A percentile compares a stretch with the other conserved stretches of the same genome.
Conservation (phyloP, 2,329 filamentous ascomycete species). For the Elsinoe ampelina region DNA sequence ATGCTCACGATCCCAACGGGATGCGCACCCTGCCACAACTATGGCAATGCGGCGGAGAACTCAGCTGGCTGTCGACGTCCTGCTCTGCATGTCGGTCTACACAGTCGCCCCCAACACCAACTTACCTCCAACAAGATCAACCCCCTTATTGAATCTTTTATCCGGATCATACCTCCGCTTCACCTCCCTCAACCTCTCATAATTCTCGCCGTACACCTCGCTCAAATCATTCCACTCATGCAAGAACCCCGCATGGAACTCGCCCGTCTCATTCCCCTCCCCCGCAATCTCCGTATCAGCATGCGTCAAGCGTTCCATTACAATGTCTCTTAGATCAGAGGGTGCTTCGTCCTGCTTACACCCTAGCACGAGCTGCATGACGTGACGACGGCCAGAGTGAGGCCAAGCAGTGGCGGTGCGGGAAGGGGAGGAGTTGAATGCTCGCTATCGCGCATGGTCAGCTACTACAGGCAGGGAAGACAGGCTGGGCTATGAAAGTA, state of each 20-base stretch:
- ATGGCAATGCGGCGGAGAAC: too few relatives aligned
- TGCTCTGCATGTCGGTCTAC: neutral
- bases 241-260: slow-evolving; percentile 22
- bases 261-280: slow-evolving; percentile 16
- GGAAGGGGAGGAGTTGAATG: slow-evolving; percentile 16
- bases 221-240: slow-evolving; percentile 20
- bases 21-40: too few relatives aligned
- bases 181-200: slow-evolving; percentile 17
- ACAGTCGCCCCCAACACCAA: neutral
- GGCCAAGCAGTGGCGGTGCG: slow-evolving; percentile 22
- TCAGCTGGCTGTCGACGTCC: too few relatives aligned
- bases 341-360: slow-evolving; percentile 17
- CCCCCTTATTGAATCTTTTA: slow-evolving; percentile 20
- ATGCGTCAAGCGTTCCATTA: slow-evolving; percentile 16
- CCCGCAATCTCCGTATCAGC: slow-evolving; percentile 17
- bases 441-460: neutral
- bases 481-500: neutral
- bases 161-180: slow-evolving; percentile 19
- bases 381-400: slow-evolving; percentile 20
- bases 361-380: slow-evolving; percentile 22
- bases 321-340: slow-evolving; percentile 17
- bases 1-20: too few relatives aligned
- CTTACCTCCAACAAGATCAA: neutral
- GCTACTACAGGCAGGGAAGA: neutral
- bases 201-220: slow-evolving; percentile 21